Base-by-base conservation (phyloP, 2,329 filamentous ascomycete genomes). In the Xylariaceae sp. region DNA sequence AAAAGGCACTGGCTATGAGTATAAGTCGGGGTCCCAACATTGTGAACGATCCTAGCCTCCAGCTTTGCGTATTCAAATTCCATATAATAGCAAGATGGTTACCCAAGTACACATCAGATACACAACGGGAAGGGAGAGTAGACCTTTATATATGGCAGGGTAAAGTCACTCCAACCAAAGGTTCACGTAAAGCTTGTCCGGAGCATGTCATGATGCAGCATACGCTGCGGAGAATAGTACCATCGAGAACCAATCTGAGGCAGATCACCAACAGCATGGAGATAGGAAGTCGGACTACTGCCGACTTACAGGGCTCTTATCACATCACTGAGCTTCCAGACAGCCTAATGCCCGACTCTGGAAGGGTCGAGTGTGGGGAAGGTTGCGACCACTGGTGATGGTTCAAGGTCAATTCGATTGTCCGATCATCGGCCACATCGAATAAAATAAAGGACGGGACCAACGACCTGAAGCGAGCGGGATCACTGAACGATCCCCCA, bases 1-100 rank as follows among this genome's bases (percentile, higher is more conserved):
- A 46, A 15, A 59, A 37, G 18, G 48, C 9, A 28, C 49, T 31
- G 19, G 50, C 51, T 9, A 44, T 42, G n/a, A 59, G 34, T 40
- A 48, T 46, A 22, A 56, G 41, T 29, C 34, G 43, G 4, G 41
- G 34, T 29, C 50, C 41, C 33, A 55, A 52, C 36, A 47, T 52
- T 28, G 19, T 48, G 34, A 15, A 8, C 13, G 15, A 32, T n/a
- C n/a, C n/a, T n/a, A n/a, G n/a, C n/a, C n/a, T n/a, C n/a, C n/a
- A n/a, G n/a, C n/a, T n/a, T n/a, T n/a, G n/a, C n/a, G n/a, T n/a
- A n/a, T n/a, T n/a, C n/a, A n/a, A n/a, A n/a, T n/a, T n/a, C n/a
- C n/a, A n/a, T n/a, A n/a, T n/a, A n/a, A n/a, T n/a, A n/a, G n/a
- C n/a, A n/a, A n/a, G n/a, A n/a, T n/a, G n/a, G n/a, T n/a, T n/a